Conservation (phyloP, 495 filamentous ascomycete species). For the Aspergillus cavernicola region DNA sequence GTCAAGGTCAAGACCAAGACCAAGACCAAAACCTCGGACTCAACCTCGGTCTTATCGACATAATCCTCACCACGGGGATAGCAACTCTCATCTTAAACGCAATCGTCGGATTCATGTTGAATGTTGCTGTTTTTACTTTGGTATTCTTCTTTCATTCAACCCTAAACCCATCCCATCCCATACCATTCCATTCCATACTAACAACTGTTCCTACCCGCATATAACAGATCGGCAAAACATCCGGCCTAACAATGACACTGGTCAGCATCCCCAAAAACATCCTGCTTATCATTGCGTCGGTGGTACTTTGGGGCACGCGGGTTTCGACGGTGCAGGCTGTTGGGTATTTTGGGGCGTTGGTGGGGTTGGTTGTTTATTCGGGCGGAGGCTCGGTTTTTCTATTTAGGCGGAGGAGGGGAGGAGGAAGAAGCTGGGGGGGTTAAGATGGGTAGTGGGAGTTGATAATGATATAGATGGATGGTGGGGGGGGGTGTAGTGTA, state of each 20-base stretch:
- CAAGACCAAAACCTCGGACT: too few species aligned
- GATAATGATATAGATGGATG: too few species aligned
- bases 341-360: slow-evolving; percentile 2
- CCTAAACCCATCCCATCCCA: too few species aligned
- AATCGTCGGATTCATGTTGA: slow-evolving; percentile 69
- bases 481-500: too few species aligned
- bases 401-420: background rate
- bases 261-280: slow-evolving; percentile 76
- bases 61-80: slow-evolving; percentile 46
- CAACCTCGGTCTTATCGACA: background rate
- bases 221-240: slow-evolving; percentile 68
- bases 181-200: background rate
- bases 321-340: background rate
- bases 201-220: background rate
- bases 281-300: slow-evolving; percentile 60
- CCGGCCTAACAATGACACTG: slow-evolving; percentile 71
- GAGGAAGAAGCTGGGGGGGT: background rate
- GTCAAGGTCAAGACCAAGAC: too few species aligned
- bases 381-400: background rate
- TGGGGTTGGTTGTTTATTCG: slow-evolving; percentile 2
- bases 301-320: slow-evolving; percentile 60
- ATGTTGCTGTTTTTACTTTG: slow-evolving; percentile 72
- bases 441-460: too few species aligned
- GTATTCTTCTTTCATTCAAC: slow-evolving; percentile 34
- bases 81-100: slow-evolving; percentile 62